A percentile compares a stretch with the other conserved stretches of the same genome.
Conservation (phyloP, 345 rosid species). For the Anacardium occidentale region DNA sequence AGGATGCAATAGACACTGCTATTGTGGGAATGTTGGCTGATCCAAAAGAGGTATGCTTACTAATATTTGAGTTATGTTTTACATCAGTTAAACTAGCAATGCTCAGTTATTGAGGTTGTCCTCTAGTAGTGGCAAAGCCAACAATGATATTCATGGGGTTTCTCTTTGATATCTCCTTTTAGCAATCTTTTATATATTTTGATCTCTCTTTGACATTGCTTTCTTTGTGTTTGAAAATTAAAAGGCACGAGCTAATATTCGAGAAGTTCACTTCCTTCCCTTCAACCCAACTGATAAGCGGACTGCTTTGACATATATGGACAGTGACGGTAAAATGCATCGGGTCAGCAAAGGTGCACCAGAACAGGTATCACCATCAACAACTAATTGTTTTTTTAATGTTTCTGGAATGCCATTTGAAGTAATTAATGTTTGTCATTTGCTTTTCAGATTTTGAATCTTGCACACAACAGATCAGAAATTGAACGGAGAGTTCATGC, state of each 20-base stretch:
- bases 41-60: conserved; percentile 54
- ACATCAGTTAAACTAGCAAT: too few species aligned
- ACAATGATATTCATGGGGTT: not conserved
- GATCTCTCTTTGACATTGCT: conserved; percentile 7
- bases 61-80: not conserved
- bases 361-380: conserved; percentile 43
- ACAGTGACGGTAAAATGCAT: conserved; percentile 50
- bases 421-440: conserved; percentile 15
- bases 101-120: not conserved
- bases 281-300: conserved; percentile 66
- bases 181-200: not conserved
- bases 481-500: conserved; percentile 58
- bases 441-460: conserved; percentile 47
- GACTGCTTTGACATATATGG: conserved; percentile 59
- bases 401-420: conserved; percentile 6
- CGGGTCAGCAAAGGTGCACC: conserved; percentile 75
- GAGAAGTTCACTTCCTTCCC: conserved; percentile 64
- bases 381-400: not conserved
- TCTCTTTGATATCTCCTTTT: not conserved
- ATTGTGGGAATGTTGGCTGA: conserved; percentile 66
- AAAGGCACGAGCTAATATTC: conserved; percentile 58
- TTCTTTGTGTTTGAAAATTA: conserved; percentile 13
- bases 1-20: conserved; percentile 67
- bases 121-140: not conserved
- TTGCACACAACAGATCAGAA: conserved; percentile 50